phyloP scores from a whole-genome alignment of 83 land plant species.

The Thuja plicata region DNA sequence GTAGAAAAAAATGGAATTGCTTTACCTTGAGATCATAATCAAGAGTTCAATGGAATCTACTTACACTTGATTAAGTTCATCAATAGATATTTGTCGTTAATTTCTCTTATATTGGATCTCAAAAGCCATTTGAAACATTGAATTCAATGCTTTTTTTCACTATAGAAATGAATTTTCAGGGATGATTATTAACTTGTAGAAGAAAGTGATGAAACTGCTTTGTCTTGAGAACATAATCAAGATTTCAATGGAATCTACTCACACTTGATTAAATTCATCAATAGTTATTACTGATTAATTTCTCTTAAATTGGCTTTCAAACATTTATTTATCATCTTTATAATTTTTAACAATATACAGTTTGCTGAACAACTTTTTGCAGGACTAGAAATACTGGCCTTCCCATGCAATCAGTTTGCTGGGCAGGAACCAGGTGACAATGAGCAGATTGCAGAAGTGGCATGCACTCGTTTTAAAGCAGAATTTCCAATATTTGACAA shows the following conservation, averaged over 20 bases:
- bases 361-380: conserved; percentile 9
- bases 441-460: conserved; percentile 70
- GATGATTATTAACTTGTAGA: too few relatives aligned
- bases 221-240: too few relatives aligned
- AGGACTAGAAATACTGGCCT: conserved; percentile 83
- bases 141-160: too few relatives aligned
- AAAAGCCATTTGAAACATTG: too few relatives aligned
- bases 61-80: too few relatives aligned
- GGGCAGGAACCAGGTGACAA: conserved; percentile 86
- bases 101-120: not conserved
- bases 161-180: too few relatives aligned
- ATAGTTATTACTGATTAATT: too few relatives aligned
- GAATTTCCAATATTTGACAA: conserved; percentile 85
- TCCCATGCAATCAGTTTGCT: conserved; percentile 89
- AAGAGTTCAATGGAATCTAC: not conserved
- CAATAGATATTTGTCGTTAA: not conserved
- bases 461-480: conserved; percentile 74
- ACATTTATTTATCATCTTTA: not conserved
- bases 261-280: too few relatives aligned
- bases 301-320: not conserved
- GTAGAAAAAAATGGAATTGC: too few relatives aligned
- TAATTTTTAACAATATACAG: not conserved
- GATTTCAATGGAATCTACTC: too few relatives aligned
- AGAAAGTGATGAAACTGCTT: too few relatives aligned
- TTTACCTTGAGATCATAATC: too few relatives aligned